These are phyloP conservation scores for Malassezia vespertilionis DNA, from an alignment of 1,284 basidiomycete species.

Conservation along the genomic window DNA sequence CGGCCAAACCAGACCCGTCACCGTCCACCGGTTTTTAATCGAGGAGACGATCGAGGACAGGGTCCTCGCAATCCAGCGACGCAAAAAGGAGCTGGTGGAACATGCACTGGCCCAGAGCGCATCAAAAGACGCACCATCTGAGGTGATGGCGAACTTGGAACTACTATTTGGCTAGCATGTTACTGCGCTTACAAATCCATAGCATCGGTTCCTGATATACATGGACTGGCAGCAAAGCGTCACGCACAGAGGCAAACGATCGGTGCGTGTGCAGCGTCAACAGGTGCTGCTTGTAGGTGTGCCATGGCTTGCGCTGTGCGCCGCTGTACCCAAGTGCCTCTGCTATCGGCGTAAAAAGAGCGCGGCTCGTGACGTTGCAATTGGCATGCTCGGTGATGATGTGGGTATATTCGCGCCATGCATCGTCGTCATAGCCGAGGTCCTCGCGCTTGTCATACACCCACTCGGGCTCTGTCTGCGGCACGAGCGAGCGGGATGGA, in stretches of 20 bases:
- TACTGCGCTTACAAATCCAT: constrained; percentile 10
- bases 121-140: constrained; percentile 9
- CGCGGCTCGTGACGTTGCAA: constrained; percentile 11
- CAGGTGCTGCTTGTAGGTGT: neutral
- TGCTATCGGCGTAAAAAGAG: neutral
- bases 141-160: constrained; percentile 37
- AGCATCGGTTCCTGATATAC: constrained; percentile 2
- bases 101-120: constrained; percentile 24
- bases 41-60: constrained; percentile 74
- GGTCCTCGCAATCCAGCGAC: constrained; percentile 63
- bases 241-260: neutral
- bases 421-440: constrained; percentile 7
- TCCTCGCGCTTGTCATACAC: constrained; percentile 40
- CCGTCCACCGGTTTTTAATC: constrained; percentile 84
- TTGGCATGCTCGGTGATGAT: constrained; percentile 20
- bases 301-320: neutral
- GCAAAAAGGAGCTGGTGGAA: constrained; percentile 81
- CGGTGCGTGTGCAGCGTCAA: neutral
- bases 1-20: constrained; percentile 76
- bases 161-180: constrained; percentile 27
- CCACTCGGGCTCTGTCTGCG: constrained; percentile 13
- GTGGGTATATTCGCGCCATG: constrained; percentile 22
- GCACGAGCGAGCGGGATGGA: neutral
- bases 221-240: constrained; percentile 6
- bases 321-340: neutral